These are phyloP conservation scores for Saccharomyces pastorianus DNA, from an alignment of 1,139 yeast genomes.

Conservation along the genomic window DNA sequence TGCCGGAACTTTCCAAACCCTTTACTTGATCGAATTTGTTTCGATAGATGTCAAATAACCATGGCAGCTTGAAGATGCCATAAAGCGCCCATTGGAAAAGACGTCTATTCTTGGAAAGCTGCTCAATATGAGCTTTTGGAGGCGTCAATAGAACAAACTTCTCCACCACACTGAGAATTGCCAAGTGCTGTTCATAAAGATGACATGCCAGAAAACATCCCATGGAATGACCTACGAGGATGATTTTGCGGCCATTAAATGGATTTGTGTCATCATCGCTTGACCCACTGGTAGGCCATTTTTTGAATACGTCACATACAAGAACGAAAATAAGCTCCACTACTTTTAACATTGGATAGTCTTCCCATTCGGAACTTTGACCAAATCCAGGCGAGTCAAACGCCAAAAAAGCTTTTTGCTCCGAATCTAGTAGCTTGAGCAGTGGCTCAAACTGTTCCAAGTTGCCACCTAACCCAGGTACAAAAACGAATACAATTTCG, in stretches of 20 bases:
- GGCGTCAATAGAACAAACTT: constrained; percentile 20
- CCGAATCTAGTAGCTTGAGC: constrained; percentile 47
- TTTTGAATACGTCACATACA: background rate
- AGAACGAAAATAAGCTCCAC: constrained; percentile 9
- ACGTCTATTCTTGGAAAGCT: constrained; percentile 10
- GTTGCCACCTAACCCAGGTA: constrained; percentile 70
- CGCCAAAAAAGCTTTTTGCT: constrained; percentile 40
- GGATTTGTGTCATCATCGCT: background rate
- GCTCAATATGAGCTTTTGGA: constrained; percentile 18
- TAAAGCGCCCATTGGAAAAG: constrained; percentile 13
- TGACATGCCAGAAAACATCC: constrained; percentile 26
- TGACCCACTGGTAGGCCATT: background rate
- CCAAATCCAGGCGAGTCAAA: constrained; percentile 71
- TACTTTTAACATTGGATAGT: constrained; percentile 20
- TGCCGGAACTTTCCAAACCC: constrained; percentile 29
- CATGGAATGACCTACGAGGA: constrained; percentile 28
- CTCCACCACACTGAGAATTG: constrained; percentile 3
- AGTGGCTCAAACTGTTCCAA: constrained; percentile 64
- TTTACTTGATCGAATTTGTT: constrained; percentile 25
- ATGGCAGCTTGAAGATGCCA: constrained; percentile 17
- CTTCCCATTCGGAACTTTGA: constrained; percentile 28
- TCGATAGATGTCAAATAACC: constrained; percentile 25
- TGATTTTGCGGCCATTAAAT: constrained; percentile 3
- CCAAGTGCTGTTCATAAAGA: constrained; percentile 7
- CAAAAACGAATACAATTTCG: constrained; percentile 41